Evolutionary conservation across 2,329 filamentous ascomycete genomes (phyloP), one percentile per base, ranked within the genome.

Genomic region (Botrytis hyacinthi): DNA sequence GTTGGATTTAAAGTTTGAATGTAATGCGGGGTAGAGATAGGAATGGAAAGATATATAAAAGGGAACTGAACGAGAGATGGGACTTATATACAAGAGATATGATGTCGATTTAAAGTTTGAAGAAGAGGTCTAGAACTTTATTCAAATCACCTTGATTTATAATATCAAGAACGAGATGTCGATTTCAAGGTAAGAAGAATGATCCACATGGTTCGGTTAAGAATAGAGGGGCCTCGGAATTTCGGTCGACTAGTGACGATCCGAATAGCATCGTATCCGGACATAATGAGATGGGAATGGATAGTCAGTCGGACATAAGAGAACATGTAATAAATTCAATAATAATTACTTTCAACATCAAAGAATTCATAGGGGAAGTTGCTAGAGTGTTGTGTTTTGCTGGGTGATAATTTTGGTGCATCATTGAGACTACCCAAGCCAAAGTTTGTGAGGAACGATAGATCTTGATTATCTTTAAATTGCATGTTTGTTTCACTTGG

Each of bases 221-320:
- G 46, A 29, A 67, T 14, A 67, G 46, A 67, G 46, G 46, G 66
- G 51, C 66, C 37, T 59, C 48, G 66, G 66, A 9, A 42, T 26
- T 51, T 59, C 35, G 65, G 46, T 3, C 26, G 26, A 29, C n/a
- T 68, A 26, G 14, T 35, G 46, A 54, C 9, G 8, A 18, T 37
- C 18, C 12, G 32, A 32, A 51, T 51, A 20, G 4, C 46, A 37
- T 37, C 29, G 8, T 4, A 2, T 29, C 29, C 44, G 29, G 44
- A 48, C 32, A n/a, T 12, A 37, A 51, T n/a, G n/a, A 51, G 26
- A 18, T n/a, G 16, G 10, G 1, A 16, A 48, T 51, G 32, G 40
- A 16, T 51, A 51, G 1, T n/a, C 5, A 35, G 9, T 40, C 26
- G 35, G 16, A 66, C 20, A 66, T 37, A 51, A 51, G 29, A n/a